phyloP scores from a whole-genome alignment of 2,329 filamentous ascomycete species.

The Phialocephala subalpina region DNA sequence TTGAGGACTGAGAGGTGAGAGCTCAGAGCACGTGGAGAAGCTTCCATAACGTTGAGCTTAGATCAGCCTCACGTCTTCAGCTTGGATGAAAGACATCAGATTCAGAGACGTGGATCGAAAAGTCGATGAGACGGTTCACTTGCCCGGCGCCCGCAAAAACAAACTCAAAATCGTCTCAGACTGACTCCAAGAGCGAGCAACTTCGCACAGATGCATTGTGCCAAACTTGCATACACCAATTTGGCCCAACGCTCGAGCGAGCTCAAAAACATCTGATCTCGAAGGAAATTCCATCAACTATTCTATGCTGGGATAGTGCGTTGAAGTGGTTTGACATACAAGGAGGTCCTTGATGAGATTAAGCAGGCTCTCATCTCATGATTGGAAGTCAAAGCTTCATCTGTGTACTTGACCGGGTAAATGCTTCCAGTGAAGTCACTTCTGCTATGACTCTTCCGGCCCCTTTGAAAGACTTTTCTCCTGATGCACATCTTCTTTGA shows the following conservation, averaged over 20 bases:
- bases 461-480: neutral
- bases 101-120: neutral
- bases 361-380: neutral
- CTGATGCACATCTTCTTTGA: neutral
- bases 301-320: neutral
- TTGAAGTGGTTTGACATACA: neutral
- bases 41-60: neutral
- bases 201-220: too few relatives aligned
- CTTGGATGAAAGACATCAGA: neutral
- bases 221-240: too few relatives aligned
- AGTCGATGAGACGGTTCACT: too few relatives aligned
- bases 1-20: conserved; percentile 1
- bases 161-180: too few relatives aligned
- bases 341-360: neutral
- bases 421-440: neutral
- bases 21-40: neutral
- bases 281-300: neutral
- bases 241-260: neutral
- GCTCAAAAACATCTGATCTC: neutral
- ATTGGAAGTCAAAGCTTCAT: neutral
- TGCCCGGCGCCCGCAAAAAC: too few relatives aligned
- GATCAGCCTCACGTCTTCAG: neutral
- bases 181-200: too few relatives aligned
- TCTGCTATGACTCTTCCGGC: neutral
- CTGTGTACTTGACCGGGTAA: neutral